A percentile compares a stretch with the other conserved stretches of the same genome.
phyloP scores from a whole-genome alignment of 768 basidiomycete species.

The Termitomyces sp. region DNA sequence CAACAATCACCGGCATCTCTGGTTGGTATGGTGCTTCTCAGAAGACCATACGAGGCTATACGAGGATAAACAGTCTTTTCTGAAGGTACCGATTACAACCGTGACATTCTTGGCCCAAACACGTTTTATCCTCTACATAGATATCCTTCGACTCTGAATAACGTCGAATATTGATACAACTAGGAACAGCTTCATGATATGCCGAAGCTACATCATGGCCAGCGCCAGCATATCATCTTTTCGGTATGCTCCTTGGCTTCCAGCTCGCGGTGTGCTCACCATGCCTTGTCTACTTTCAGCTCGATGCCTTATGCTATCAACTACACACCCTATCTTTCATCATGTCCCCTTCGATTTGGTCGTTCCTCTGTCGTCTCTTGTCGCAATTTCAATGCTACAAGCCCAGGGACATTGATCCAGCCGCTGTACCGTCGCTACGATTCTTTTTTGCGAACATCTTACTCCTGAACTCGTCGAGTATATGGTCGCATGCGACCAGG shows the following conservation, averaged over 20 bases:
- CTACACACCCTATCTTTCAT: constrained; percentile 74
- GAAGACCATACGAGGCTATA: constrained; percentile 11
- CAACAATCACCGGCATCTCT: not conserved
- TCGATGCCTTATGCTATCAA: constrained; percentile 68
- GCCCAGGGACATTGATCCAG: constrained; percentile 62
- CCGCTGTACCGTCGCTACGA: constrained; percentile 49
- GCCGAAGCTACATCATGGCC: constrained; percentile 59
- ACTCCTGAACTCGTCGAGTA: constrained; percentile 49
- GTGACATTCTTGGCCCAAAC: not conserved
- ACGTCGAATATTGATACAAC: not conserved
- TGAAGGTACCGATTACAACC: not conserved
- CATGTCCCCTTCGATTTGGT: constrained; percentile 61
- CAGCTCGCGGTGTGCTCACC: constrained; percentile 3
- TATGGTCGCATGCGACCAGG: constrained; percentile 57
- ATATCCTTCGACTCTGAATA: not conserved
- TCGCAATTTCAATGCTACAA: constrained; percentile 63
- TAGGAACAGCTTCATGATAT: constrained; percentile 38
- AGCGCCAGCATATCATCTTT: constrained; percentile 65
- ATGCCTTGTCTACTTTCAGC: constrained; percentile 31
- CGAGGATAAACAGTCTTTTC: constrained; percentile 9
- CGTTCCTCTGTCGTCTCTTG: constrained; percentile 47
- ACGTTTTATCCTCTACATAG: not conserved
- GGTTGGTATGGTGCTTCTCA: not conserved
- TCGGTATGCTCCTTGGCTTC: constrained; percentile 34
- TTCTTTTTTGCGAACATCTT: constrained; percentile 60